phyloP scores from a whole-genome alignment of 2,329 filamentous ascomycete species.

The Talaromyces albobiverticillius region DNA sequence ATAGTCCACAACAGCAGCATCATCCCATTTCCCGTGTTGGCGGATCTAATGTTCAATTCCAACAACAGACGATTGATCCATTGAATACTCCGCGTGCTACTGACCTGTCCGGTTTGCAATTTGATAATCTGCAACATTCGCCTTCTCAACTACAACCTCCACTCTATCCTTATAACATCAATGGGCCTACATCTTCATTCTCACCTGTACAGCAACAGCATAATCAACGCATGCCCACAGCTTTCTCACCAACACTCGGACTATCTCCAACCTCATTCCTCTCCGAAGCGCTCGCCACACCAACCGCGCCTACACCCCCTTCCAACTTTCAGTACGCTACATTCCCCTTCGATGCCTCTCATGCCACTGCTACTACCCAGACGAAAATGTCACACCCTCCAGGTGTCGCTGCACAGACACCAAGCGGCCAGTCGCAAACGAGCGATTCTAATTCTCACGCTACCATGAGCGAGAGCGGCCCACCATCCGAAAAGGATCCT shows the following conservation, averaged over 20 bases:
- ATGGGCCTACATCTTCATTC: constrained; percentile 7
- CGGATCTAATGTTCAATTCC: background rate
- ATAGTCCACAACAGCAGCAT: constrained; percentile 7
- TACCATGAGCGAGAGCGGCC: constrained; percentile 51
- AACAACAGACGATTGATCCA: background rate
- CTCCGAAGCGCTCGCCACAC: constrained; percentile 25
- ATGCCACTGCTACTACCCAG: constrained; percentile 13
- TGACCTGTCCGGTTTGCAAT: constrained; percentile 8
- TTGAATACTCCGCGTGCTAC: too few species aligned
- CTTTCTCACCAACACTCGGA: constrained; percentile 40
- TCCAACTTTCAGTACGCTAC: constrained; percentile 35
- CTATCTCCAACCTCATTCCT: constrained; percentile 33
- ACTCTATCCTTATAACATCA: constrained; percentile 5
- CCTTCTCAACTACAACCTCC: constrained; percentile 4
- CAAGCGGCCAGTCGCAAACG: constrained; percentile 44
- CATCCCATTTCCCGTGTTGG: constrained; percentile 4
- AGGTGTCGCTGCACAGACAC: constrained; percentile 25
- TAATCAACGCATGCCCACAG: constrained; percentile 17
- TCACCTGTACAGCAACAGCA: constrained; percentile 9
- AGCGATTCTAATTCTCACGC: constrained; percentile 35
- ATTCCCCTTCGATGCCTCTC: constrained; percentile 34
- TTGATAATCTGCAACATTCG: background rate
- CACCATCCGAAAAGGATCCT: constrained; percentile 69
- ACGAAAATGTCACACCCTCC: background rate
- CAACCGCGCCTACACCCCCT: constrained; percentile 28